Evolutionary conservation across 1,284 basidiomycete species (phyloP), one percentile per base, ranked within the genome.

Genomic region (Irpex sp.): DNA sequence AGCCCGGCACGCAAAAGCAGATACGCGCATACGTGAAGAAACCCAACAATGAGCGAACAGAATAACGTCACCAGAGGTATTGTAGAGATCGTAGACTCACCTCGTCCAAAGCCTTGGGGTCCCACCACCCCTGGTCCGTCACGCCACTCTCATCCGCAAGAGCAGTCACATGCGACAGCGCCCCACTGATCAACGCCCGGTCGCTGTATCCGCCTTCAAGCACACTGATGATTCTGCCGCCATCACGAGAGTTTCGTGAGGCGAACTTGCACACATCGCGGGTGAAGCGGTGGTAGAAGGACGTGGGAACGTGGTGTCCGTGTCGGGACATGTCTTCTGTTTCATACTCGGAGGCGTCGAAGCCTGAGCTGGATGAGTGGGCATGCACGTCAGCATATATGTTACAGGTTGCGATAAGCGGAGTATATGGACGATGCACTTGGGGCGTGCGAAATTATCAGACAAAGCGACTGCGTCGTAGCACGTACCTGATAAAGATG

Each of bases 121-220:
- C 77, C 93, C 91, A 94, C 91, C 92, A 94, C 0, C 68, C 71
- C 55, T 82, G 75, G 55, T 84, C 77, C 0, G 67, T 61, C 23
- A 64, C 58, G 28, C 58, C 62, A 8, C 63, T 59, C n/a, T 51
- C 62, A 47, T 80, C 82, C 0, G 81, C 78, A 49, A 96, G 73
- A 0, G 93, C 94, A 12, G 79, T 76, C 2, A 94, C 73, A 71
- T 94, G 90, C 0, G 92, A 90, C 82, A 94, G 84, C 0, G 86
- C 81, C 0, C 90, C 95, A 65, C 90, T 93, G 12, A 80, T 87
- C 57, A 98, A 76, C 0, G 94, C 93, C 3, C 90, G 82, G 71
- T 98, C 95, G 67, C 91, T 93, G 71, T 99, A 98, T 0, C 96
- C 96, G 0, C 96, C 96, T 74, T 99, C 96, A 0, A 99, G 83